Evolutionary conservation across 345 rosid species (phyloP), one percentile per base, ranked within the genome.

Genomic region (Eucalyptus sp.): DNA sequence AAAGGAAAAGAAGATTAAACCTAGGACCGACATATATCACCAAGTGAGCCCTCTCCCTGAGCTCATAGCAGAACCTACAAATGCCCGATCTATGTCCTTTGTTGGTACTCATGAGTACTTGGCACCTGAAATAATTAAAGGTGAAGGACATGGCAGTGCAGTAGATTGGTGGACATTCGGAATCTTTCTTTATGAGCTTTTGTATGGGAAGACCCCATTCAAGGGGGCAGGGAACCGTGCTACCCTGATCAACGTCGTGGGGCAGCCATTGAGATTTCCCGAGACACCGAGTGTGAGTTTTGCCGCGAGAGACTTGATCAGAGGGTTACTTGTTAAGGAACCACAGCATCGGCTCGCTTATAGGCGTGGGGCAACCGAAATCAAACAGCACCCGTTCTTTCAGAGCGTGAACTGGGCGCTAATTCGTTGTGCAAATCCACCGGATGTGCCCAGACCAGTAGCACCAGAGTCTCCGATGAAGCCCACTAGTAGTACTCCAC

Each of bases 131-230:
- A 92, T 92, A 41, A 92, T 92, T 50, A 91, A 92, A 86, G 94
- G 94, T 51, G 94, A 92, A 90, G 94, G 94, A 86, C 94, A 92
- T 89, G 94, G 94, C 37, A 91, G 93, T 54, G 94, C 94, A 29
- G 94, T 92, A 14, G 94, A 92, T 87, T 92, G 94, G 94, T 92
- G 94, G 94, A 92, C 93, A n/a, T 92, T 90, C 48, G 94, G 94
- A 71, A 89, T 91, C 64, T 91, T 92, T 88, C 94, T 92, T 9
- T 91, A 91, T 56, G 94, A 92, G 88, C 93, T 92, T 50, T 64
- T 92, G 88, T 92, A 87, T 43, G 94, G 94, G 84, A 92, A 90
- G 89, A 92, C 94, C 17, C 94, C 94, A 33, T 92, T 92, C 48
- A 91, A 91, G 89, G 94, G 94, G 50, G 89, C 92, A 33, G 94